Evolutionary conservation across 1,284 basidiomycete genomes (phyloP), one percentile per base, ranked within the genome.

Genomic region (Baeospora myosura): DNA sequence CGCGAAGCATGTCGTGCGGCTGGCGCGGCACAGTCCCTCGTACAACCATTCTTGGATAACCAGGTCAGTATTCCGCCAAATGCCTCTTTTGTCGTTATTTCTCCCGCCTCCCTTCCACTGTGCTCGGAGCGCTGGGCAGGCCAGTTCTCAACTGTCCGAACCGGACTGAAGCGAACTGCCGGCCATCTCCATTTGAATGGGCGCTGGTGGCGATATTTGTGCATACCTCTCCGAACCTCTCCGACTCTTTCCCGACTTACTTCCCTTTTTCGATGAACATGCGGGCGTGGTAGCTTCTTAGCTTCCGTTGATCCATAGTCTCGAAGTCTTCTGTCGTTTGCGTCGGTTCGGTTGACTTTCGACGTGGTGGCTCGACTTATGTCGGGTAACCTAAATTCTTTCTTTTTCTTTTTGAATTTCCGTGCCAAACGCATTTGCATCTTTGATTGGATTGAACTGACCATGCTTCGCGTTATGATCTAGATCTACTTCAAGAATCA

Each of bases 401-500:
- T 46, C 52, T 38, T 43, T 33, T 47, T 36, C 45, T 47, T 38
- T 45, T 47, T 48, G 40, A 45, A 29, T 40, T 48, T 38, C 42
- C 17, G 16, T 4, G 4, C 22, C 10, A 31, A 29, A 6, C 17
- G 25, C 26, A 40, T 32, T 34, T 4, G 16, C 32, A 7, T 17
- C 16, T 20, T 34, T 3, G 21, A 34, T 34, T 34, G 28, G 12
- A 30, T 30, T 16, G 12, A 34, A n/a, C n/a, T n/a, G n/a, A n/a
- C n/a, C n/a, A n/a, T n/a, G n/a, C n/a, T n/a, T n/a, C n/a, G n/a
- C n/a, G n/a, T n/a, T n/a, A n/a, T n/a, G n/a, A n/a, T n/a, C n/a
- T 17, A 96, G 92, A 90, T 96, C 57, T 94, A 95, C 74, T 94
- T 92, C 72, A 91, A 89, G 76, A 97, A 97, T 63, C 92, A 95